phyloP scores from a whole-genome alignment of 2,329 filamentous ascomycete species.

The Stachybotrys chlorohalonatus region DNA sequence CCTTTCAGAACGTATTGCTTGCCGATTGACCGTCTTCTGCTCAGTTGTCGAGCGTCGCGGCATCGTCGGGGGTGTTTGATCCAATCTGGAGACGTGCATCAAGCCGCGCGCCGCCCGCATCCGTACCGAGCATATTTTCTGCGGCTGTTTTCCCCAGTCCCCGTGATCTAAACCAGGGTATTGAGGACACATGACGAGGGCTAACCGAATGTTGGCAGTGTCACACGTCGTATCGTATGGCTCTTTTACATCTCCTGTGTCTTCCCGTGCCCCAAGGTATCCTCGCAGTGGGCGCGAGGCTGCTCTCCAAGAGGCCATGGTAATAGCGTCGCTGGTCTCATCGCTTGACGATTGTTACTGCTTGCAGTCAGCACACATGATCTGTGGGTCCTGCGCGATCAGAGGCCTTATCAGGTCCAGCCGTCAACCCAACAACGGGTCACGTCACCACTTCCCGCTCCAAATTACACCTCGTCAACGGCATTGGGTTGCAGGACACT shows the following conservation, averaged over 20 bases:
- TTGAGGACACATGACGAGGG: too few relatives aligned
- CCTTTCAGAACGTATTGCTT: not conserved
- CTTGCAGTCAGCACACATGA: constrained; percentile 13
- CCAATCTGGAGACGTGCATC: not conserved
- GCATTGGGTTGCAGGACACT: constrained; percentile 22
- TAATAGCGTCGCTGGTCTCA: constrained; percentile 25
- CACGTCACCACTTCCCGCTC: too few relatives aligned
- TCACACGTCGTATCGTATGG: not conserved
- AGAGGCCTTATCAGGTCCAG: not conserved
- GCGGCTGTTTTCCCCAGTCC: not conserved
- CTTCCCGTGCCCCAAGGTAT: not conserved
- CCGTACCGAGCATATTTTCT: not conserved
- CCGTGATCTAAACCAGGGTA: not conserved
- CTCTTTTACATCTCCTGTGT: not conserved
- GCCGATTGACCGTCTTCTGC: not conserved
- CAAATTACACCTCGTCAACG: not conserved
- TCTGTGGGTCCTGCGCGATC: not conserved
- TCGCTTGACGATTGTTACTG: constrained; percentile 56
- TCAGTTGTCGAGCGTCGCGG: not conserved
- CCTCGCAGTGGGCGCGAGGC: not conserved
- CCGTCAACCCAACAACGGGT: too few relatives aligned
- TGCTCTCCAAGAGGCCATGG: not conserved
- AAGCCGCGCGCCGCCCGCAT: not conserved
- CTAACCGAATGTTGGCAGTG: not conserved
- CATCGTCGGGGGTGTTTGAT: not conserved